A percentile compares a stretch with the other conserved stretches of the same genome.
Evolutionary conservation across 495 filamentous ascomycete genomes (phyloP).

Genomic region (Daldinia caldariorum): DNA sequence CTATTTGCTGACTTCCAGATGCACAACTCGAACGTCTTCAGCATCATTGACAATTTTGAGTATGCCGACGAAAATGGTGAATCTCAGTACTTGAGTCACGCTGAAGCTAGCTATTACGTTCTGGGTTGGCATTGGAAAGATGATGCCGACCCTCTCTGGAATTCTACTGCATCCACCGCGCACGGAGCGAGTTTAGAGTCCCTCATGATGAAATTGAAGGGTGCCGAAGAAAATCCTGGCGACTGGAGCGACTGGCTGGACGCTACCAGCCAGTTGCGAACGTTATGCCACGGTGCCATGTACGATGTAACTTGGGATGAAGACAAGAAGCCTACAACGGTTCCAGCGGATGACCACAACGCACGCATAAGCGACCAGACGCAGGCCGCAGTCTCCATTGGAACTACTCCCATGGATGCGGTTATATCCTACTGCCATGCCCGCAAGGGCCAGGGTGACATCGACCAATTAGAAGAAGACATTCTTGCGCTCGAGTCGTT

Average conservation of each 20-base stretch:
- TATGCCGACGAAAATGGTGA: slow-evolving; percentile 38
- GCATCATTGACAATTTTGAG: slow-evolving; percentile 57
- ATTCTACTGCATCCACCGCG: neutral
- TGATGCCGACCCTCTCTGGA: neutral
- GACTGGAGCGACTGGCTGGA: slow-evolving; percentile 17
- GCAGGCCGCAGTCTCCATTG: slow-evolving; percentile 53
- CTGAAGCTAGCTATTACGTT: slow-evolving; percentile 59
- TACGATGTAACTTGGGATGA: slow-evolving; percentile 57
- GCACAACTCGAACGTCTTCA: slow-evolving; percentile 63
- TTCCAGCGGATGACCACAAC: slow-evolving; percentile 47
- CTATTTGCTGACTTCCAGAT: slow-evolving; percentile 63
- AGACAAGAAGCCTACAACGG: slow-evolving; percentile 35
- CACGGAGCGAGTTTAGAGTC: neutral
- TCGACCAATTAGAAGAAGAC: slow-evolving; percentile 37
- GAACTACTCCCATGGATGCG: slow-evolving; percentile 59
- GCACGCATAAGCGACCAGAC: slow-evolving; percentile 21
- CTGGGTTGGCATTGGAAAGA: slow-evolving; percentile 59
- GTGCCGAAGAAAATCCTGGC: slow-evolving; percentile 32
- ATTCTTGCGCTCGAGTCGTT: slow-evolving; percentile 43
- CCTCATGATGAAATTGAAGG: slow-evolving; percentile 20
- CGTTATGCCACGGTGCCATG: slow-evolving; percentile 58
- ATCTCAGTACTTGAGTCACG: slow-evolving; percentile 43
- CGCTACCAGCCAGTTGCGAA: slow-evolving; percentile 6
- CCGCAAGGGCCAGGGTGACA: slow-evolving; percentile 14
- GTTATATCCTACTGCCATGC: slow-evolving; percentile 52